A percentile compares a stretch with the other conserved stretches of the same genome.
phyloP scores from a whole-genome alignment of 169 alveolate genomes.

The Eimeria necatrix region DNA sequence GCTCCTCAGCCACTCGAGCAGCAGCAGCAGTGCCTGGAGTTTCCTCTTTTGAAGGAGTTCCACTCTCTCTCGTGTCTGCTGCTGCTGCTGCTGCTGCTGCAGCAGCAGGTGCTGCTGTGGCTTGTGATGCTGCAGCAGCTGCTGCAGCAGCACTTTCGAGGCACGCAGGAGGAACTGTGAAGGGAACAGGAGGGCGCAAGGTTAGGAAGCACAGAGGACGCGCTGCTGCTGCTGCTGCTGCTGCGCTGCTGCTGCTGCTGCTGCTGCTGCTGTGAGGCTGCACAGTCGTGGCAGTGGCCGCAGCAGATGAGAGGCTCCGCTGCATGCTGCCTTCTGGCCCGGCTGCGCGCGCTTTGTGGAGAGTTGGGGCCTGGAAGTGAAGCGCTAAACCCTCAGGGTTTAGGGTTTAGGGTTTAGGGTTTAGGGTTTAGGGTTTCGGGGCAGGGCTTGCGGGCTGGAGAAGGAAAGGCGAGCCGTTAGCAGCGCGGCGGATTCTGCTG shows the following conservation, averaged over 20 bases:
- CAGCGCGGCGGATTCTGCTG: too few relatives aligned
- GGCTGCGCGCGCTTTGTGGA: neutral
- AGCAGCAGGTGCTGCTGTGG: neutral
- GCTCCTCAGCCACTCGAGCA: neutral
- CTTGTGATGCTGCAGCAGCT: neutral
- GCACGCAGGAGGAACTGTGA: too few relatives aligned
- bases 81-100: neutral
- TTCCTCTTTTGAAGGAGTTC: neutral
- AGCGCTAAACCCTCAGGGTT: too few relatives aligned
- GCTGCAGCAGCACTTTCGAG: too few relatives aligned
- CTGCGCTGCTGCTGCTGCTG: neutral
- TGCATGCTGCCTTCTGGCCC: too few relatives aligned
- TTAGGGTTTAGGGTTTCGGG: neutral
- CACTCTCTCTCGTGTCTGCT: too few relatives aligned
- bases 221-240: neutral
- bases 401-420: neutral
- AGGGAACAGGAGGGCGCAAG: too few relatives aligned
- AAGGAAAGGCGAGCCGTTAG: too few relatives aligned
- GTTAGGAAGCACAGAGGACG: too few relatives aligned
- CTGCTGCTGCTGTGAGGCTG: neutral
- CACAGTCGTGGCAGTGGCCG: too few relatives aligned
- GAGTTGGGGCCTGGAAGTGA: neutral
- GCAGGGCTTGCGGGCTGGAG: too few relatives aligned
- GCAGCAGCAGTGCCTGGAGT: constrained; percentile 18
- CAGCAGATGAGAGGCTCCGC: too few relatives aligned